Base-by-base conservation (phyloP, 805 yeast genomes). In the Starmerella sirachaensis region DNA sequence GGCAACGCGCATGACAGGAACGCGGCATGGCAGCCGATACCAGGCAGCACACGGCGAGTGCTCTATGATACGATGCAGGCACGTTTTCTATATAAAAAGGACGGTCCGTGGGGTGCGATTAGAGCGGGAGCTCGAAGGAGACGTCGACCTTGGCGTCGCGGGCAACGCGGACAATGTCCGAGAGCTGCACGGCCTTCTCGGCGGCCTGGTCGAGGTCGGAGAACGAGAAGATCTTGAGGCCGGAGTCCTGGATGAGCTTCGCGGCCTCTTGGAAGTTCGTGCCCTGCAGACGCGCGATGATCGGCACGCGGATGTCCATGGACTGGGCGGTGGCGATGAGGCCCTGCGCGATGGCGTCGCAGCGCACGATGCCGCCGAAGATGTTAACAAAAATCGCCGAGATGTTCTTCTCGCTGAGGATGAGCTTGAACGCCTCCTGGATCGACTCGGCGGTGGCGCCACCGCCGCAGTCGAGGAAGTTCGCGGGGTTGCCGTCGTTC, bases 401-500 rank as follows among this genome's bases (percentile, higher is more conserved):
- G 51, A 91, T 96, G 56, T 76, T 74, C 57, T 74, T 65, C 68
- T 91, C 96, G 43, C 91, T 72, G 59, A 93, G 69, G 57, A 91
- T 88, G 63, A 91, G 74, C 65, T 77, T 79, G 70, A 91, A 88
- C 40, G 97, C 99, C 66, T 80, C 80, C 69, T 86, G 93, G 59
- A 91, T 91, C 57, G 98, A 88, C 66, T 83, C 81, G 51, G 97
- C 96, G 47, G 97, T 91, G 54, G 99, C 98, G 64, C 95, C 94
- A 70, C 99, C 99, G 71, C 99, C 99, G 65, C 95, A 91, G 70
- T 91, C 99, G 62, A 91, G 75, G 75, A 91, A 91, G 73, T 91
- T 91, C 50, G 98, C 99, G 56, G 99, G 99, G 53, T 76, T 81
- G 63, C 99, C 99, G 57, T 97, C 96, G 69, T 85, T 82, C 56